Percentiles rank a stretch among this genome's conserved stretches.
Conservation (phyloP, 1,139 yeast species). For the Diutina pseudorugosa region DNA sequence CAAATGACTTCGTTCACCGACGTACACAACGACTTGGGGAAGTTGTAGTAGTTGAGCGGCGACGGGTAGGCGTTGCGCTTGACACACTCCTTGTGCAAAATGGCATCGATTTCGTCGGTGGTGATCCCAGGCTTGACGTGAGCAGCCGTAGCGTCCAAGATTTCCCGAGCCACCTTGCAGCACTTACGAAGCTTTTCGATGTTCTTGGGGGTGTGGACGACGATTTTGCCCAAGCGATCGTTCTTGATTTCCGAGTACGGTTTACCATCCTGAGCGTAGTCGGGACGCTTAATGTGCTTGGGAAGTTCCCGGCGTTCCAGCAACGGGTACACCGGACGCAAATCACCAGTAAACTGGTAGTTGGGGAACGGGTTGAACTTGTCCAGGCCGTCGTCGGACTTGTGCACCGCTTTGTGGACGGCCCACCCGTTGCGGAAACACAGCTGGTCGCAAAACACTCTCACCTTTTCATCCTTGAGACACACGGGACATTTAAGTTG, state of each 20-base stretch:
- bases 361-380: slow-evolving; percentile 82
- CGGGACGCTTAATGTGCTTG: slow-evolving; percentile 62
- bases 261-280: slow-evolving; percentile 71
- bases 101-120: slow-evolving; percentile 82
- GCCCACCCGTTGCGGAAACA: slow-evolving; percentile 77
- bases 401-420: slow-evolving; percentile 39
- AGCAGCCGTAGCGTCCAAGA: slow-evolving; percentile 77
- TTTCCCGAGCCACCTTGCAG: slow-evolving; percentile 70
- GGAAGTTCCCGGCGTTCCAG: slow-evolving; percentile 63
- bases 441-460: slow-evolving; percentile 68
- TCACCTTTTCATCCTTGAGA: slow-evolving; percentile 51
- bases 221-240: slow-evolving; percentile 58
- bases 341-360: slow-evolving; percentile 57
- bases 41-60: slow-evolving; percentile 88
- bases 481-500: slow-evolving; percentile 86
- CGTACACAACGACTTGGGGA: slow-evolving; percentile 88
- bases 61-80: slow-evolving; percentile 91
- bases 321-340: slow-evolving; percentile 76
- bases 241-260: slow-evolving; percentile 70
- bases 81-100: slow-evolving; percentile 80
- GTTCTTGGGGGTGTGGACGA: slow-evolving; percentile 49
- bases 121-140: slow-evolving; percentile 80
- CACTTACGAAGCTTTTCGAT: slow-evolving; percentile 65
- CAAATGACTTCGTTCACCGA: slow-evolving; percentile 92
- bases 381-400: slow-evolving; percentile 23